Conservation (phyloP, 306 rosid genomes). For the Mimosa pudica region DNA sequence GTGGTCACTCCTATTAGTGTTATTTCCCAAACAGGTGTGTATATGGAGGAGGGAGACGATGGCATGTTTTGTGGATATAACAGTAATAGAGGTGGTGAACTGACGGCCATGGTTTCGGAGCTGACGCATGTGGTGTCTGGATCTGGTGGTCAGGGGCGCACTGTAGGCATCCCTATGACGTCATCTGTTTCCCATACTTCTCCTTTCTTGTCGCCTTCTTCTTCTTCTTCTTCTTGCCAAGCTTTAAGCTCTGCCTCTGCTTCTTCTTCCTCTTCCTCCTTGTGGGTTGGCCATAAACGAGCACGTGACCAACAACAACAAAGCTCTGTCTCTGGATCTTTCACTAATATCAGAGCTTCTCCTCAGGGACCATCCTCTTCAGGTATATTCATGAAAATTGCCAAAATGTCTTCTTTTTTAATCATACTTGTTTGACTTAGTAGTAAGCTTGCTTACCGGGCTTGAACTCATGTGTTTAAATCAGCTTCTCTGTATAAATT, state of each 20-base stretch:
- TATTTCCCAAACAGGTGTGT: too few relatives aligned
- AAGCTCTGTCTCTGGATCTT: too few relatives aligned
- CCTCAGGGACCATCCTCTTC: neutral
- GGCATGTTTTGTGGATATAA: constrained; percentile 18
- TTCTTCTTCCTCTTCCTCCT: neutral
- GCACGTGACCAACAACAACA: constrained; percentile 48
- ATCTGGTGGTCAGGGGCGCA: constrained; percentile 6
- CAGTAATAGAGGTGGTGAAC: constrained; percentile 48
- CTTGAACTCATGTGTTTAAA: too few relatives aligned
- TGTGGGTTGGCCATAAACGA: constrained; percentile 52
- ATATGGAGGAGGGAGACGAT: neutral
- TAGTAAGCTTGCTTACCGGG: too few relatives aligned
- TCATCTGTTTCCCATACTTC: constrained; percentile 42
- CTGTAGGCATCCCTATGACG: constrained; percentile 31
- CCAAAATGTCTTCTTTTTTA: too few relatives aligned
- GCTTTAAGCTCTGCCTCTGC: constrained; percentile 39
- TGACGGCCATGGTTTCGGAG: constrained; percentile 67
- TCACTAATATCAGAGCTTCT: neutral
- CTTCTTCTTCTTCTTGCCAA: neutral
- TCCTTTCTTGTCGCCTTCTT: constrained; percentile 36
- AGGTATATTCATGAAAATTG: too few relatives aligned
- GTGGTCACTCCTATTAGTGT: too few relatives aligned
- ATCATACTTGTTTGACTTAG: too few relatives aligned
- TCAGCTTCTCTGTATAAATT: too few relatives aligned
- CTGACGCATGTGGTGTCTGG: constrained; percentile 62